Percentiles rank a stretch among this genome's conserved stretches.
Evolutionary conservation across 331 rosid genomes (phyloP).

Genomic region (Phaseolus coccineus): DNA sequence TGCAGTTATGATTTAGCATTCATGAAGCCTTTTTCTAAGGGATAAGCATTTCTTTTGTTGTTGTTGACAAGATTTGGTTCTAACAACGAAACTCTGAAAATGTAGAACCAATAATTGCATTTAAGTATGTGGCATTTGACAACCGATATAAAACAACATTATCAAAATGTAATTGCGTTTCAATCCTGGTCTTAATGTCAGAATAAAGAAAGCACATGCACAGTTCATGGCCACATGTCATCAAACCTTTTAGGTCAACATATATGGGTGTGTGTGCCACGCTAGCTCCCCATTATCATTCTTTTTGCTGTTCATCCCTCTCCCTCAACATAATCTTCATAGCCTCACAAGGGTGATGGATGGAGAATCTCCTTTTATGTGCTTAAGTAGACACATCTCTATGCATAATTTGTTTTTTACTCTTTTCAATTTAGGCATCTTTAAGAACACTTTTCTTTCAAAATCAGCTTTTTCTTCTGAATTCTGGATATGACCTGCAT

Average conservation of each 20-base stretch:
- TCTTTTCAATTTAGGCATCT: no score
- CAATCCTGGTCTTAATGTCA: conserved; percentile 1
- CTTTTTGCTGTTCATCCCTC: not conserved
- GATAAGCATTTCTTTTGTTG: no score
- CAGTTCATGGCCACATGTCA: conserved; percentile 22
- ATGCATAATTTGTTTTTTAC: no score
- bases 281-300: not conserved
- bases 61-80: not conserved
- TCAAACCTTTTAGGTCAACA: conserved; percentile 1
- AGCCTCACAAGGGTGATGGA: not conserved
- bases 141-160: not conserved
- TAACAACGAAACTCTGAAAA: not conserved
- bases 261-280: conserved; percentile 27
- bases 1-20: not conserved
- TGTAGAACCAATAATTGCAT: conserved; percentile 12
- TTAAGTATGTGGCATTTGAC: not conserved
- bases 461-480: no score
- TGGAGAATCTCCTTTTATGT: no score
- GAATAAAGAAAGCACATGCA: conserved; percentile 3
- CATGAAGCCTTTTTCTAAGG: not conserved
- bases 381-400: no score
- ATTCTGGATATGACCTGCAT: no score
- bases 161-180: not conserved
- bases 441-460: no score
- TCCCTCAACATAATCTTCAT: conserved; percentile 6